Percentiles rank a stretch among this genome's conserved stretches.
phyloP scores from a whole-genome alignment of 2,329 filamentous ascomycete species.

The Apiospora phragmitis region DNA sequence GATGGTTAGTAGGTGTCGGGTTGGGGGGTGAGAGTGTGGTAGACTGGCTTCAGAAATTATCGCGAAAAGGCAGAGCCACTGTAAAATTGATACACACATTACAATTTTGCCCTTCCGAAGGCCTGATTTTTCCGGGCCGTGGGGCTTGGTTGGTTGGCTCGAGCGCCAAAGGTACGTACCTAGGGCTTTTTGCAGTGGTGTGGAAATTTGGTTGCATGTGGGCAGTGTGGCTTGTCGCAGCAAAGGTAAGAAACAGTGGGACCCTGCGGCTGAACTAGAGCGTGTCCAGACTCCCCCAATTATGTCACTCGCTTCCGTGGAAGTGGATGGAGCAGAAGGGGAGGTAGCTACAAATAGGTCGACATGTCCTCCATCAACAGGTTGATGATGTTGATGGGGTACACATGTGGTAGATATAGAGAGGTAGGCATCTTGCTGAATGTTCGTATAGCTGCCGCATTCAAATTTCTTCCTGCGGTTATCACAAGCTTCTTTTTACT shows the following conservation, averaged over 20 bases:
- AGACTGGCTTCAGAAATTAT: slow-evolving; percentile 10
- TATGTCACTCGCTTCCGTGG: not conserved
- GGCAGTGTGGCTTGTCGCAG: not conserved
- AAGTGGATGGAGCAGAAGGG: not conserved
- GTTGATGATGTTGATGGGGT: not conserved
- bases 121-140: slow-evolving; percentile 8
- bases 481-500: not conserved
- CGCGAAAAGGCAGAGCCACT: slow-evolving; percentile 10
- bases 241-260: not conserved
- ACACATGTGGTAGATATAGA: not conserved
- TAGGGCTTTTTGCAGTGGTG: not conserved
- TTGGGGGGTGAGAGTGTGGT: slow-evolving; percentile 8
- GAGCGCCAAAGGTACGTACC: not conserved
- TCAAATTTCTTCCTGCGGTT: not conserved
- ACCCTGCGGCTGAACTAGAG: not conserved
- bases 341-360: not conserved
- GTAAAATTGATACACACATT: slow-evolving; percentile 9
- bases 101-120: slow-evolving; percentile 1
- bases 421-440: not conserved
- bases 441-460: not conserved
- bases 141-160: not conserved
- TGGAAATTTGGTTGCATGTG: not conserved
- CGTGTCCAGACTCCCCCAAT: not conserved
- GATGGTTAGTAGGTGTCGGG: slow-evolving; percentile 10
- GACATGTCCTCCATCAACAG: not conserved